A percentile compares a stretch with the other conserved stretches of the same genome.
Evolutionary conservation across 495 filamentous ascomycete species (phyloP).

Genomic region (Aspergillus olivimuriae): DNA sequence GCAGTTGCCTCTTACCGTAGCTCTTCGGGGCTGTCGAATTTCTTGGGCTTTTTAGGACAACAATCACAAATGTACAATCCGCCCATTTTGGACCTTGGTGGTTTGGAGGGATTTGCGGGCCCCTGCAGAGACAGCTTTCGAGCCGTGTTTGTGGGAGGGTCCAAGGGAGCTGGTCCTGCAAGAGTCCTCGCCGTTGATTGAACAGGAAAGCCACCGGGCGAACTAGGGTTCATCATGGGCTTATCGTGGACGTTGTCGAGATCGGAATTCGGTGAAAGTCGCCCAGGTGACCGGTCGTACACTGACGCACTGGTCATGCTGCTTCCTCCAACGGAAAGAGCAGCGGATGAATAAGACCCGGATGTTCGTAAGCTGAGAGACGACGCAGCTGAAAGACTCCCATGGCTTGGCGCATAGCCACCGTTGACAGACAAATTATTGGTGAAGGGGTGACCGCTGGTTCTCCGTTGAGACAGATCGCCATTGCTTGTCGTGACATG

Average conservation of each 20-base stretch:
- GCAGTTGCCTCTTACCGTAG: conserved; percentile 58
- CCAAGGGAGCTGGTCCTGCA: conserved; percentile 16
- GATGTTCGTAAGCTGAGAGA: conserved; percentile 60
- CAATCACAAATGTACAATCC: conserved; percentile 82
- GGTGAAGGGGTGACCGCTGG: conserved; percentile 50
- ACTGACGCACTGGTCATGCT: conserved; percentile 68
- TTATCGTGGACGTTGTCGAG: conserved; percentile 41
- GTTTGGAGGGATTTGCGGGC: conserved; percentile 24
- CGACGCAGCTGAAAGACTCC: conserved; percentile 68
- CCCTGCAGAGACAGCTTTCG: conserved; percentile 41
- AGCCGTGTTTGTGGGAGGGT: conserved; percentile 24
- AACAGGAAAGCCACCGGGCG: conserved; percentile 41
- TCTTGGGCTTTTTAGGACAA: conserved; percentile 98
- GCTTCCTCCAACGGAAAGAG: conserved; percentile 59
- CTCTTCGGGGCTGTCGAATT: conserved; percentile 83
- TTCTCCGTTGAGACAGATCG: conserved; percentile 62
- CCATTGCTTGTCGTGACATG: conserved; percentile 51
- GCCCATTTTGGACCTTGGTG: conserved; percentile 27
- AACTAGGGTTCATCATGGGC: conserved; percentile 50
- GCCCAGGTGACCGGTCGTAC: conserved; percentile 68
- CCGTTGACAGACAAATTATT: conserved; percentile 51
- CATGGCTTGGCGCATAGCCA: conserved; percentile 53
- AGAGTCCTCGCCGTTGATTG: conserved; percentile 14
- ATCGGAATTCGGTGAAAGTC: conserved; percentile 60
- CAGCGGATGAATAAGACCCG: conserved; percentile 67